A percentile compares a stretch with the other conserved stretches of the same genome.
Evolutionary conservation across 2,329 filamentous ascomycete genomes (phyloP).

Genomic region (Colletotrichum costaricense): DNA sequence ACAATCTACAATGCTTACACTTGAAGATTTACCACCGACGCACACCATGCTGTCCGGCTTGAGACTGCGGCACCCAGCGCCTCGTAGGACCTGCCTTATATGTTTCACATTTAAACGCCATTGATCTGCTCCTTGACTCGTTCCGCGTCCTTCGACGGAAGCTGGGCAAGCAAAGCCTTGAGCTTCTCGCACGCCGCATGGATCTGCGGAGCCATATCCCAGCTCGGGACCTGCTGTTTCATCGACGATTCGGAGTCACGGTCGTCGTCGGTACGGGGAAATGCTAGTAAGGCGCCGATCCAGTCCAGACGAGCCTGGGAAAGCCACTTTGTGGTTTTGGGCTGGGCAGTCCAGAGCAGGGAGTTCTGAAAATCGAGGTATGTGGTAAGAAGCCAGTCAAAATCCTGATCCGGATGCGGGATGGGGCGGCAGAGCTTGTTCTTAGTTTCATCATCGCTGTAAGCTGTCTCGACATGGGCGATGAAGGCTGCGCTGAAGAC

Average conservation of each 20-base stretch:
- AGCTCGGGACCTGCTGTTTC: neutral
- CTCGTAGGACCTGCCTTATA: rapidly evolving
- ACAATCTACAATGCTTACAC: too few species aligned
- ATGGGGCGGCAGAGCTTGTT: neutral
- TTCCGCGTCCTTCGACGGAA: too few species aligned
- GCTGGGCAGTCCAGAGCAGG: neutral
- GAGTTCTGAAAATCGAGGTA: neutral
- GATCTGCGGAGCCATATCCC: neutral
- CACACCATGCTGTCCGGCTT: too few species aligned
- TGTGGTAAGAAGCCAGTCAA: neutral
- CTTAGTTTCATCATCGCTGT: neutral
- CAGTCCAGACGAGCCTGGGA: neutral
- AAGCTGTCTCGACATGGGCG: neutral
- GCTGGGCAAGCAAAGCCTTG: neutral
- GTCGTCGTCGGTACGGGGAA: neutral
- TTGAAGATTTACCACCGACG: too few species aligned
- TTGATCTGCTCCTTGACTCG: too few species aligned
- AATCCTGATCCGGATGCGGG: neutral
- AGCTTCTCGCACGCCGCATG: neutral
- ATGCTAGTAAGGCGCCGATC: neutral
- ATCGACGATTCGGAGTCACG: neutral
- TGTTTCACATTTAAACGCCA: too few species aligned
- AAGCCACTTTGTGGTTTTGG: neutral
- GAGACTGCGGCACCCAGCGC: rapidly evolving
- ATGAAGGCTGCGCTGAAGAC: neutral